Conservation (phyloP, 2,329 filamentous ascomycete species). For the Clarireedia monteithiana region DNA sequence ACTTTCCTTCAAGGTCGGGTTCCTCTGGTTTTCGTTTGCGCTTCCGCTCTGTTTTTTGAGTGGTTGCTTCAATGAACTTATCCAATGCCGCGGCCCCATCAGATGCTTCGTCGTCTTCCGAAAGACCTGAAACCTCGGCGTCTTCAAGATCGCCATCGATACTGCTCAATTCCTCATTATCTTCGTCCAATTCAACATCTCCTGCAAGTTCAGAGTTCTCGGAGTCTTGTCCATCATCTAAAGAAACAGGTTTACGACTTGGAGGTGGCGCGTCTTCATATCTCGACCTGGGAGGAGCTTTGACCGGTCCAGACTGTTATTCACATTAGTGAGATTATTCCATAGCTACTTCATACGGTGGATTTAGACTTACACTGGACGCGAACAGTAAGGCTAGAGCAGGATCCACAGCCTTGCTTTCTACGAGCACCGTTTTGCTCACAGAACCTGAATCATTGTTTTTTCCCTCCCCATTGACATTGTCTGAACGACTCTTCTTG, state of each 20-base stretch:
- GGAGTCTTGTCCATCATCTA: conserved; percentile 19
- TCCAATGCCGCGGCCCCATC: conserved; percentile 29
- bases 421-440: conserved; percentile 26
- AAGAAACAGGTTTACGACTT: conserved; percentile 7
- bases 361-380: conserved; percentile 52
- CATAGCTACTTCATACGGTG: not conserved
- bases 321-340: not conserved
- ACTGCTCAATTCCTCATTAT: conserved; percentile 31
- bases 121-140: conserved; percentile 24
- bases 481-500: conserved; percentile 25
- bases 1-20: conserved; percentile 62
- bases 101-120: conserved; percentile 24
- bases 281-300: conserved; percentile 27
- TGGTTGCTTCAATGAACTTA: conserved; percentile 38
- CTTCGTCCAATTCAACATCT: conserved; percentile 31
- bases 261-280: conserved; percentile 30
- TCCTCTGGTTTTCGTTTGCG: conserved; percentile 58
- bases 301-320: conserved; percentile 30
- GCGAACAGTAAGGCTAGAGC: conserved; percentile 63
- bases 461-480: conserved; percentile 6
- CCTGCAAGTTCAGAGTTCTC: conserved; percentile 15
- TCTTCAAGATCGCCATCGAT: conserved; percentile 31
- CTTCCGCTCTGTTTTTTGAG: conserved; percentile 39
- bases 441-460: conserved; percentile 14
- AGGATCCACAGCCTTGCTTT: conserved; percentile 55